Evolutionary conservation across 2,329 filamentous ascomycete species (phyloP), one percentile per base, ranked within the genome.

Genomic region (Botrytis tulipae): DNA sequence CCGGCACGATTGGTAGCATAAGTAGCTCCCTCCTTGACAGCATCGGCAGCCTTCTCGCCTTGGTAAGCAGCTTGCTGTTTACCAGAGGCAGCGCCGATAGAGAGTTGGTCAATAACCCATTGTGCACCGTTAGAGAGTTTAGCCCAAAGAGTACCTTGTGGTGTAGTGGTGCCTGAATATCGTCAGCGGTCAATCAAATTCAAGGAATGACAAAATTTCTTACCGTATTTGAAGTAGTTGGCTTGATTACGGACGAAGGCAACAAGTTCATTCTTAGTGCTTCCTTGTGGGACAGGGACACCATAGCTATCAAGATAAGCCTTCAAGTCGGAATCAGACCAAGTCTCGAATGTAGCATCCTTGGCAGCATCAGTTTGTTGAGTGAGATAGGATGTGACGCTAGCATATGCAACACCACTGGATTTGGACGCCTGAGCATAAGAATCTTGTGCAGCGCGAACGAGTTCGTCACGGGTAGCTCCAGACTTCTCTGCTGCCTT

Each of bases 251-350:
- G 90, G 25, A 91, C 93, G 74, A 89, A 85, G 14, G 92, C 91
- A 75, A 89, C 88, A 32, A 95, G 85, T 80, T 94, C 87, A 74
- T 95, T 91, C 73, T 78, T 79, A 46, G 74, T 78, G n/a, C 78
- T 79, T 9, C 75, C 80, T 76, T 81, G 79, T 62, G 78, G 79
- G 57, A 79, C 79, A 3, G 76, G 73, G 59, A 95, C 84, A 54
- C 93, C 93, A 76, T 94, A 95, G 75, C 89, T 92, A 80, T 95
- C 93, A 10, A 95, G 87, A 79, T 95, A 95, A 1, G 88, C 84
- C 85, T 95, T 95, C 75, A 96, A 85, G 40, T 75, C 78, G 59
- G 85, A 87, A 68, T 86, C 84, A 37, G 86, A 92, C 93, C 93
- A 95, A 0, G 88, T 88, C 70, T 94, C 89, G 76, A 95, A 95